These are phyloP conservation scores for Rhodotorula mucilaginosa DNA, from an alignment of 1,284 basidiomycete species.

Conservation along the genomic window DNA sequence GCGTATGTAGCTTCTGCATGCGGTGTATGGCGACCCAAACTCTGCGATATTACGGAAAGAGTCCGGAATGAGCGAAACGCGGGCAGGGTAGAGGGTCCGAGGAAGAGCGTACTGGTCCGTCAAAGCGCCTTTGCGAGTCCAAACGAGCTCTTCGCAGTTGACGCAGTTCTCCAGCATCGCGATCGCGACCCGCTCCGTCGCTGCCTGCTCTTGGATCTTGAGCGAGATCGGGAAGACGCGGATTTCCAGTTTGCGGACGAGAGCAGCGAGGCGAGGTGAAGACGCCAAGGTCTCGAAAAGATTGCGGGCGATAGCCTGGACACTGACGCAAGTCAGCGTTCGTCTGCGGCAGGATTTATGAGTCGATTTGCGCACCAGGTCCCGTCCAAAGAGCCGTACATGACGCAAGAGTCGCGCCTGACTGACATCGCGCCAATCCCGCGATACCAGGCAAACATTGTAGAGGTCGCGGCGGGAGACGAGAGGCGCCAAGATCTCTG, in stretches of 20 bases:
- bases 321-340: too few relatives aligned
- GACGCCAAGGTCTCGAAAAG: conserved; percentile 24
- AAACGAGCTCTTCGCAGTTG: conserved; percentile 24
- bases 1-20: conserved; percentile 8
- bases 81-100: not conserved
- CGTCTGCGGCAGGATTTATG: not conserved
- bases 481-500: conserved; percentile 22
- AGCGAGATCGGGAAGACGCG: conserved; percentile 34
- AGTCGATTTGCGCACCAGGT: conserved; percentile 20
- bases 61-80: too few relatives aligned
- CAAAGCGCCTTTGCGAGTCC: conserved; percentile 35
- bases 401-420: conserved; percentile 14
- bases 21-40: conserved; percentile 27
- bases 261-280: conserved; percentile 10
- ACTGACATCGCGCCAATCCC: conserved; percentile 11
- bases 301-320: conserved; percentile 15
- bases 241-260: conserved; percentile 32
- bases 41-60: not conserved
- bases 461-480: conserved; percentile 24
- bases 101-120: conserved; percentile 20
- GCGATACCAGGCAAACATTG: conserved; percentile 20
- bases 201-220: conserved; percentile 18
- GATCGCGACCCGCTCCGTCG: conserved; percentile 26
- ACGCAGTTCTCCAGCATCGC: conserved; percentile 14
- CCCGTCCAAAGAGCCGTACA: conserved; percentile 32